Evolutionary conservation across 2,329 filamentous ascomycete genomes (phyloP), one percentile per base, ranked within the genome.

Genomic region (Dactylella cylindrospora): DNA sequence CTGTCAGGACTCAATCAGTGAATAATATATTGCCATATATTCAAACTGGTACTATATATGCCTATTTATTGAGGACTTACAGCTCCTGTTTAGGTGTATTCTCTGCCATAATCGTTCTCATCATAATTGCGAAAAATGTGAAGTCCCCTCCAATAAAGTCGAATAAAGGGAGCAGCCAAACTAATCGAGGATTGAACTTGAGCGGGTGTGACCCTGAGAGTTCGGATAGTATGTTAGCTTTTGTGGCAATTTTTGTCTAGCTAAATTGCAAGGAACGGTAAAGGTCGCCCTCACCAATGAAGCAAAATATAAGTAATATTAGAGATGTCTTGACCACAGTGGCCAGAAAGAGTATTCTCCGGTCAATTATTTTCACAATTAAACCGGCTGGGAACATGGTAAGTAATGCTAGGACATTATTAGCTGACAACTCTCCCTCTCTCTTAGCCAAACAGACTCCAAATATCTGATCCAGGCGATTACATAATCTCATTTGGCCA

Each of bases 201-300:
- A 62, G 7, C 19, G 57, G 57, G 44, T 62, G 38, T 38, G 57
- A 49, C 1, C 57, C 57, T 62, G 13, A 8, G 17, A 25, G n/a
- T n/a, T n/a, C n/a, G n/a, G n/a, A n/a, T n/a, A n/a, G n/a, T n/a
- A n/a, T n/a, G n/a, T n/a, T n/a, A n/a, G n/a, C n/a, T n/a, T n/a
- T n/a, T n/a, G n/a, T n/a, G n/a, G n/a, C n/a, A n/a, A n/a, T n/a
- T n/a, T n/a, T n/a, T n/a, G n/a, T n/a, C n/a, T n/a, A n/a, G n/a
- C n/a, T n/a, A n/a, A n/a, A n/a, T n/a, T n/a, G n/a, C n/a, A n/a
- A n/a, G n/a, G n/a, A n/a, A n/a, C n/a, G n/a, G n/a, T n/a, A n/a
- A n/a, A n/a, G n/a, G n/a, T n/a, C n/a, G n/a, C n/a, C 41, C 57
- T 33, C 22, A 62, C 57, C 57, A 23, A 62, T 62, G 32, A 62